Evolutionary conservation across 1,139 yeast species (phyloP).

Genomic region (Hemisphaericaspora subhashii): DNA sequence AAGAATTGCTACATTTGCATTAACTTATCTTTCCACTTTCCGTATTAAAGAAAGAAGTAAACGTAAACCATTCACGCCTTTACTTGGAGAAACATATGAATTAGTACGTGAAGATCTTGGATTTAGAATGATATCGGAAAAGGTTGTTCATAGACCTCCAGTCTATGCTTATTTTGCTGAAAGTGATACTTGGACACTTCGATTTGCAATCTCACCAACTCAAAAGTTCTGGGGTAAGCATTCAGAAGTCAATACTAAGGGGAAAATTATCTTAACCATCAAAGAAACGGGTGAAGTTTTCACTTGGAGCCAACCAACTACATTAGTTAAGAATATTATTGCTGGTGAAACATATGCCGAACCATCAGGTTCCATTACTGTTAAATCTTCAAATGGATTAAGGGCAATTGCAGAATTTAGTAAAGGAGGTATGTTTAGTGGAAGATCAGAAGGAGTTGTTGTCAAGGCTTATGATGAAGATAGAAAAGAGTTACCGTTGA

Average conservation of each 20-base stretch:
- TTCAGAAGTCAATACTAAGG: constrained; percentile 77
- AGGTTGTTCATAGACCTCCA: constrained; percentile 80
- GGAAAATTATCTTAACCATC: constrained; percentile 57
- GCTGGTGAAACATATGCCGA: constrained; percentile 97
- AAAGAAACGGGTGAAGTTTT: constrained; percentile 67
- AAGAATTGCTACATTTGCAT: constrained; percentile 79
- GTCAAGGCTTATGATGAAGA: constrained; percentile 51
- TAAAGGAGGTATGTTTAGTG: constrained; percentile 73
- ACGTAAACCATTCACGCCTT: constrained; percentile 91
- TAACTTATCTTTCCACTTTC: constrained; percentile 67
- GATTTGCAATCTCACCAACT: constrained; percentile 73
- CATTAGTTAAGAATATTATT: constrained; percentile 78
- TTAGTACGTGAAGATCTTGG: constrained; percentile 77
- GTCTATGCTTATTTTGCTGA: constrained; percentile 81
- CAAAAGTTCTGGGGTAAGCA: constrained; percentile 97
- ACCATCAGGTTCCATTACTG: constrained; percentile 69
- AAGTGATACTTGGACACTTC: constrained; percentile 70
- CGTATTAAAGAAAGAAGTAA: constrained; percentile 73
- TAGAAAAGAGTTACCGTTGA: constrained; percentile 37
- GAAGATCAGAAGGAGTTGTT: constrained; percentile 78
- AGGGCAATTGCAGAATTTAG: constrained; percentile 75
- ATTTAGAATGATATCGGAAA: constrained; percentile 69
- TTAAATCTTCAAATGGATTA: constrained; percentile 67
- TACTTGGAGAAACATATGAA: constrained; percentile 85
- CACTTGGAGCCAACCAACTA: constrained; percentile 80